Evolutionary conservation across 768 basidiomycete species (phyloP).

Genomic region (Trametes cubensis): DNA sequence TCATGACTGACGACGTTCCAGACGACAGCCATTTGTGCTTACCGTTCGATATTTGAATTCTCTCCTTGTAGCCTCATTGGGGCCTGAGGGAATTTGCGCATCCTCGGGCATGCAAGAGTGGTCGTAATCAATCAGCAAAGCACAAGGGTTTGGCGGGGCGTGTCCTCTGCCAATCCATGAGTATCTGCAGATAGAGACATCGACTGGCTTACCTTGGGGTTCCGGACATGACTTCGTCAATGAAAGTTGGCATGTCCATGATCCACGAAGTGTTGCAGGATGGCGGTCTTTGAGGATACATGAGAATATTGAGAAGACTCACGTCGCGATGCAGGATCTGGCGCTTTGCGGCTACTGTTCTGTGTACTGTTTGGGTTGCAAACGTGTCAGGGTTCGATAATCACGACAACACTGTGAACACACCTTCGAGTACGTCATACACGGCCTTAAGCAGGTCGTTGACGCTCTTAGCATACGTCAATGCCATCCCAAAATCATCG

Average conservation of each 20-base stretch:
- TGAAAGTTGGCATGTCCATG: slow-evolving; percentile 2
- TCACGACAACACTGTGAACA: not conserved
- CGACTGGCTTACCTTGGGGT: not conserved
- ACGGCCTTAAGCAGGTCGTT: slow-evolving; percentile 1
- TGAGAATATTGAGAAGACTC: slow-evolving; percentile 17
- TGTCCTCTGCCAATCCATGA: not conserved
- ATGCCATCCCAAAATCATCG: no score
- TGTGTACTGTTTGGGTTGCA: not conserved
- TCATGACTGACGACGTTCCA: no score
- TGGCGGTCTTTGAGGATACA: slow-evolving; percentile 10
- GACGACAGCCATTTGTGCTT: no score
- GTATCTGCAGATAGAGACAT: not conserved
- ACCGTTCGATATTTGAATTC: not conserved
- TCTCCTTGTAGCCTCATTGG: not conserved
- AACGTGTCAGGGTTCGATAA: no score
- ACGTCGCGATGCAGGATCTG: slow-evolving; percentile 19
- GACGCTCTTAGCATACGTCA: not conserved
- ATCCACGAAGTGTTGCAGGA: not conserved
- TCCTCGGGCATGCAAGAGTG: no score
- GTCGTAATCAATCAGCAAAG: no score
- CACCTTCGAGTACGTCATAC: slow-evolving; percentile 3
- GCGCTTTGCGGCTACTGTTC: not conserved
- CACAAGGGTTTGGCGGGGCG: no score
- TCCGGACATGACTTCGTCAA: not conserved
- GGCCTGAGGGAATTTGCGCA: no score